Percentiles rank a stretch among this genome's conserved stretches.
These are phyloP conservation scores for Gossypium davidsonii DNA, from an alignment of 441 rosid genomes.

Conservation along the genomic window DNA sequence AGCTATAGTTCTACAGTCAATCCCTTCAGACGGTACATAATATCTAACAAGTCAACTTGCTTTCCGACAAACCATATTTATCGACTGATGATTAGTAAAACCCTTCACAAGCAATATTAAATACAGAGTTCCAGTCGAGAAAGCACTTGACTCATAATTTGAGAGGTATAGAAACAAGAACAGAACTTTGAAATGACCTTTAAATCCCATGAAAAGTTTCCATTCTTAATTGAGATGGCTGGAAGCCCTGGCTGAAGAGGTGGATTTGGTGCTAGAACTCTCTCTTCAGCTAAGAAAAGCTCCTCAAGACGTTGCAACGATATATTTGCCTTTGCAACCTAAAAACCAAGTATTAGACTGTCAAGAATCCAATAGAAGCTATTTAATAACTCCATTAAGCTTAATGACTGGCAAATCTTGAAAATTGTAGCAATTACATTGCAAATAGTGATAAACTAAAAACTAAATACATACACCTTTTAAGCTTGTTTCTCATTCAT, in stretches of 20 bases:
- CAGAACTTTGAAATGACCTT: constrained; percentile 39
- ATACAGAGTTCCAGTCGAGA: background rate
- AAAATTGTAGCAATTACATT: background rate
- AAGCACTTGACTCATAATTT: background rate
- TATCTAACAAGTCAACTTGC: background rate
- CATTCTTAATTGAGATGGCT: constrained; percentile 76
- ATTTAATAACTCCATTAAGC: background rate
- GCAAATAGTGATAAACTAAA: background rate
- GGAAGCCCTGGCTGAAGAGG: constrained; percentile 72
- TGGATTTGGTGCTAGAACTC: constrained; percentile 71
- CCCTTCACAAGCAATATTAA: background rate
- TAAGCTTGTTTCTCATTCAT: background rate
- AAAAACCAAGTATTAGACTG: constrained; percentile 17
- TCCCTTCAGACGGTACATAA: background rate
- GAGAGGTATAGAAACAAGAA: background rate
- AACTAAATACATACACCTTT: background rate
- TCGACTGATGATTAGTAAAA: background rate
- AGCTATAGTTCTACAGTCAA: background rate
- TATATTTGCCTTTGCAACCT: constrained; percentile 89
- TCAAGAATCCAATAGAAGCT: background rate
- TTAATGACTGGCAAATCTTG: background rate
- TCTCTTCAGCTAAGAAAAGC: constrained; percentile 77
- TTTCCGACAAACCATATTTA: background rate
- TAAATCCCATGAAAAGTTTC: constrained; percentile 87
- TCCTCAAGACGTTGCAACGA: constrained; percentile 91